phyloP scores from a whole-genome alignment of 495 filamentous ascomycete genomes.

The Annulohypoxylon moriforme region DNA sequence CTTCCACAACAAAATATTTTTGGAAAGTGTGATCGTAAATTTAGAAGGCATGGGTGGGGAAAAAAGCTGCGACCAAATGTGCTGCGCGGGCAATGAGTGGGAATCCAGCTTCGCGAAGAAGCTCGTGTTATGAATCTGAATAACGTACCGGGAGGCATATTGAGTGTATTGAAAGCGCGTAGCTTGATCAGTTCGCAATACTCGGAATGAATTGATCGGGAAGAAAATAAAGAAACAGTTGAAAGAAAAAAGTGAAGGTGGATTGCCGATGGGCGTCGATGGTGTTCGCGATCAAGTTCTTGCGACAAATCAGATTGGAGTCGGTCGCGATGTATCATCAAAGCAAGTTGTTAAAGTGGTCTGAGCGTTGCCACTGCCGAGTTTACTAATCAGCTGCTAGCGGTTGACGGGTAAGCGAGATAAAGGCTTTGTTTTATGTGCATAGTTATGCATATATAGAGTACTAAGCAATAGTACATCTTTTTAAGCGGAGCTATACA shows the following conservation, averaged over 20 bases:
- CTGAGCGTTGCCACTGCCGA: slow-evolving; percentile 1
- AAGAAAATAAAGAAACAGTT: background rate
- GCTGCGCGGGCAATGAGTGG: slow-evolving; percentile 14
- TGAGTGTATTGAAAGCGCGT: background rate
- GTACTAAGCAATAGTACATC: background rate
- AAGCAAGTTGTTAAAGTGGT: background rate
- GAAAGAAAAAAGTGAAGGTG: background rate
- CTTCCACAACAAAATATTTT: background rate
- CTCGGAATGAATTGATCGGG: background rate
- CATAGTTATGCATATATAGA: slow-evolving; percentile 1
- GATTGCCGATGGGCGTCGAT: background rate
- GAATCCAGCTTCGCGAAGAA: slow-evolving; percentile 10
- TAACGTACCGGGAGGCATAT: slow-evolving; percentile 48
- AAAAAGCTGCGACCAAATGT: background rate
- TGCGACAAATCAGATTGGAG: slow-evolving; percentile 31
- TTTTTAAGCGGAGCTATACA: background rate
- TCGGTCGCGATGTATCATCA: background rate
- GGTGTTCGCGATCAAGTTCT: slow-evolving; percentile 18
- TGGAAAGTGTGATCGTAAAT: background rate
- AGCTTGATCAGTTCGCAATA: background rate
- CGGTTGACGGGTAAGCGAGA: background rate
- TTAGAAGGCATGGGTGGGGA: background rate
- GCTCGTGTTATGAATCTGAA: background rate
- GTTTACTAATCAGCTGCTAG: background rate
- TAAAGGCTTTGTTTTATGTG: background rate